Evolutionary conservation across 257 asterid species (phyloP), one percentile per base, ranked within the genome.

Genomic region (Penstemon davidsonii): DNA sequence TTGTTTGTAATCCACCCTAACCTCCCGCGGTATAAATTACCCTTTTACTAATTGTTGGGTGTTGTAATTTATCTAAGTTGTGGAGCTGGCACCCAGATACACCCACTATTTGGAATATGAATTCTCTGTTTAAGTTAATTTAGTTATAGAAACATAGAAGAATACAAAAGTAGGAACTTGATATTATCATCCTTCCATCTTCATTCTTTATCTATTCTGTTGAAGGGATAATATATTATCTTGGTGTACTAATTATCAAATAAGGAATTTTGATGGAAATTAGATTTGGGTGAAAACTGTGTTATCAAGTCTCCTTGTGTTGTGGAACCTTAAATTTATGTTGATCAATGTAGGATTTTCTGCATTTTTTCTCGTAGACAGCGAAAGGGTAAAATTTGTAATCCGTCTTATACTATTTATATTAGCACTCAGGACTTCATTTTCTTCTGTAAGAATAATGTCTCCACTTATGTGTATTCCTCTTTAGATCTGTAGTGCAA

Each of bases 71-170:
- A 36, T 45, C 51, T 33, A 49, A 60, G 4, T 43, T 3, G 36
- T 62, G 38, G 13, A 36, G 38, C 10, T 10, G 62, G 18, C 18
- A 15, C 18, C 18, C 18, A 15, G 18, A 13, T 9, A 12, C 25
- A n/a, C 64, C 66, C 62, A 58, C 47, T 37, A 45, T 46, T 7
- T 68, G 65, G 74, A 41, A 50, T 18, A 7, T 39, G 62, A 15
- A 60, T 41, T 3, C 33, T 25, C 33, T 25, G 33, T 25, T 25
- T 25, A 25, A 25, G 33, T 25, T 33, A 50, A 59, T 8, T 41
- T 19, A 60, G 52, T 45, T 6, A 15, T 18, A 19, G 7, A 58
- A 38, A 38, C 10, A 5, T 8, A 25, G 4, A 68, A 13, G 58
- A 38, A 37, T 15, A 37, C 52, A 57, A 19, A 18, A 7, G 38